These are phyloP conservation scores for Trichoderma asperellum DNA, from an alignment of 2,329 filamentous ascomycete species.

Conservation along the genomic window DNA sequence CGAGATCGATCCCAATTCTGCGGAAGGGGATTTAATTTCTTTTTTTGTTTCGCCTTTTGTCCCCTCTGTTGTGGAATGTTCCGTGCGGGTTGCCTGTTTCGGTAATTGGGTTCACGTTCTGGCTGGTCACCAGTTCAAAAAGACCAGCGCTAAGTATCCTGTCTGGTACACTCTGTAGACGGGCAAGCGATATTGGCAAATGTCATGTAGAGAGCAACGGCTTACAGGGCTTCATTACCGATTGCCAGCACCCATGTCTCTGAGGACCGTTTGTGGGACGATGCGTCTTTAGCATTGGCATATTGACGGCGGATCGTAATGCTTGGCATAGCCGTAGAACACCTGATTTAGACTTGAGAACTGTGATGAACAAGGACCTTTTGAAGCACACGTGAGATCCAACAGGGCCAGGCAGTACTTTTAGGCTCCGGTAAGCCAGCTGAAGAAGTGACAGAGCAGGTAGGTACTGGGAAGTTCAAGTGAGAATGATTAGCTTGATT, in stretches of 20 bases:
- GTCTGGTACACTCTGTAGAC: background rate
- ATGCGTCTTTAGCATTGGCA: background rate
- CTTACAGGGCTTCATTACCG: background rate
- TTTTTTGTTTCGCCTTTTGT: constrained; percentile 14
- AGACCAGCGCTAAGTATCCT: background rate
- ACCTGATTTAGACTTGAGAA: background rate
- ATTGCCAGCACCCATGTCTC: constrained; percentile 8
- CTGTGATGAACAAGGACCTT: background rate
- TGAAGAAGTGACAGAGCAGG: background rate
- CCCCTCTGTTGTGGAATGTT: background rate
- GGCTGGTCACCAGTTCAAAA: background rate
- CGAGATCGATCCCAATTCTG: constrained; percentile 18
- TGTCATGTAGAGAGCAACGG: background rate
- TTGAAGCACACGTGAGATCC: background rate
- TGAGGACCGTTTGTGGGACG: background rate
- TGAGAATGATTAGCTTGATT: background rate
- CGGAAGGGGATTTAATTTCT: constrained; percentile 16
- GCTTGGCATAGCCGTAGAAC: background rate
- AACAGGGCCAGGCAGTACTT: background rate
- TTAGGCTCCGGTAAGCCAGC: background rate
- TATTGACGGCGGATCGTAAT: background rate
- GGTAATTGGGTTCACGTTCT: background rate
- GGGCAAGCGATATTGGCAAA: constrained; percentile 13
- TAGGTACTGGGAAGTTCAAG: background rate
- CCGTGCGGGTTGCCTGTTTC: background rate